phyloP scores from a whole-genome alignment of 306 rosid genomes.

The Trifolium fragiferum region DNA sequence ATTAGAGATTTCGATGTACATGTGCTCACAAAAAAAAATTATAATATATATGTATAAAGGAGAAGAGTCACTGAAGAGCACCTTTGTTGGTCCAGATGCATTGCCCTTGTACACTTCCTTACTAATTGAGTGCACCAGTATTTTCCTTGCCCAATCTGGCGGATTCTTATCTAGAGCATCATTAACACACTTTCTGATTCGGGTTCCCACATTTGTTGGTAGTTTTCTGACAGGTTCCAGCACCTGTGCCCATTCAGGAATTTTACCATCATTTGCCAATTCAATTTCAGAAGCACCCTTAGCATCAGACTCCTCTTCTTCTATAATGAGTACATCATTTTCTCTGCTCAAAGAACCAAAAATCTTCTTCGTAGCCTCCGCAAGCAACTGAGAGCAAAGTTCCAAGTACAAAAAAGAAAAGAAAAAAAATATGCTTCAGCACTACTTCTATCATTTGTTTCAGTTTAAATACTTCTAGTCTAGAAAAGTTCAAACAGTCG shows the following conservation, averaged over 20 bases:
- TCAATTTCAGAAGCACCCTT: conserved; percentile 56
- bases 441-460: conserved; percentile 30
- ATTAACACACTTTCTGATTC: conserved; percentile 93
- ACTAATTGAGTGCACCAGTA: conserved; percentile 86
- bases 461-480: conserved; percentile 34
- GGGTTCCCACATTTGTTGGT: conserved; percentile 98
- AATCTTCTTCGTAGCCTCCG: conserved; percentile 82
- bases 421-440: conserved; percentile 33
- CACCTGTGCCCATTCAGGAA: conserved; percentile 88
- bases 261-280: conserved; percentile 57
- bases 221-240: conserved; percentile 95
- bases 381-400: conserved; percentile 77
- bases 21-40: not conserved
- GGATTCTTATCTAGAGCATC: conserved; percentile 82
- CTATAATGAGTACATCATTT: conserved; percentile 68
- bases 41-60: conserved; percentile 15
- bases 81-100: conserved; percentile 99
- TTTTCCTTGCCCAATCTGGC: conserved; percentile 93
- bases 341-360: conserved; percentile 73
- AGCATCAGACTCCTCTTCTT: conserved; percentile 78
- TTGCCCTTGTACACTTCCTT: conserved; percentile 98
- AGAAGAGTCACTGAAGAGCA: conserved; percentile 48
- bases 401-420: conserved; percentile 19
- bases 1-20: conserved; percentile 19
- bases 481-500: conserved; percentile 32